Percentiles rank a stretch among this genome's conserved stretches.
phyloP scores from a whole-genome alignment of 2,329 filamentous ascomycete species.

The Sporothrix curviconia region DNA sequence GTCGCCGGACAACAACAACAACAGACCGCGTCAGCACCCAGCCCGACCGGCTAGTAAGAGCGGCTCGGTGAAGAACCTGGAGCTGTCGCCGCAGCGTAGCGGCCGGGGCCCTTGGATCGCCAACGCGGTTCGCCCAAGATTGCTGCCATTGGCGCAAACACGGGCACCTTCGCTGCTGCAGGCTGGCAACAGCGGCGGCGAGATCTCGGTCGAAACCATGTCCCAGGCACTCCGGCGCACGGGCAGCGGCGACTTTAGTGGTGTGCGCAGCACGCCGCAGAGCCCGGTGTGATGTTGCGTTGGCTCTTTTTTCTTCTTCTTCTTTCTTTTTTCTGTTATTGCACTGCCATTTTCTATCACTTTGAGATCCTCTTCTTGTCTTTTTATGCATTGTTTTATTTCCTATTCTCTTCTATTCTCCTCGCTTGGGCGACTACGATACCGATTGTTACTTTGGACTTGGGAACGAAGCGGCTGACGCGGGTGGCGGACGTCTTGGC shows the following conservation, averaged over 20 bases:
- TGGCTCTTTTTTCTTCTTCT: background rate
- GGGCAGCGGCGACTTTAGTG: conserved; percentile 69
- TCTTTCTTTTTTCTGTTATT: background rate
- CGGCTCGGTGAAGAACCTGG: conserved; percentile 66
- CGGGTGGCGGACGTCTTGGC: too few species aligned
- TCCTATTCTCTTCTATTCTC: too few species aligned
- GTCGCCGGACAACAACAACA: conserved; percentile 66
- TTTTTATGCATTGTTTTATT: too few species aligned
- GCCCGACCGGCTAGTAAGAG: conserved; percentile 71
- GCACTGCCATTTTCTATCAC: too few species aligned
- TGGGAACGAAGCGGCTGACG: too few species aligned
- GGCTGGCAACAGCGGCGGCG: conserved; percentile 39
- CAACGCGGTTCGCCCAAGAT: conserved; percentile 27
- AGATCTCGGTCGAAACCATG: conserved; percentile 91
- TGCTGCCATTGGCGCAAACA: conserved; percentile 20
- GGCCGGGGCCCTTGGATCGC: conserved; percentile 51
- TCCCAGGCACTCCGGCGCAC: conserved; percentile 79
- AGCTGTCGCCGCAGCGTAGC: conserved; percentile 57
- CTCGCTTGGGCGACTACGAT: too few species aligned
- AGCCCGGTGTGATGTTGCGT: conserved; percentile 41
- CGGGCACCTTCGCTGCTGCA: background rate
- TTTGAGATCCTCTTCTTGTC: too few species aligned
- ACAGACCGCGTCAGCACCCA: conserved; percentile 49
- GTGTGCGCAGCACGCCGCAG: conserved; percentile 47
- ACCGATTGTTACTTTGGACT: too few species aligned